Base-by-base conservation (phyloP, 257 asterid species). In the Ilex aquifolium region DNA sequence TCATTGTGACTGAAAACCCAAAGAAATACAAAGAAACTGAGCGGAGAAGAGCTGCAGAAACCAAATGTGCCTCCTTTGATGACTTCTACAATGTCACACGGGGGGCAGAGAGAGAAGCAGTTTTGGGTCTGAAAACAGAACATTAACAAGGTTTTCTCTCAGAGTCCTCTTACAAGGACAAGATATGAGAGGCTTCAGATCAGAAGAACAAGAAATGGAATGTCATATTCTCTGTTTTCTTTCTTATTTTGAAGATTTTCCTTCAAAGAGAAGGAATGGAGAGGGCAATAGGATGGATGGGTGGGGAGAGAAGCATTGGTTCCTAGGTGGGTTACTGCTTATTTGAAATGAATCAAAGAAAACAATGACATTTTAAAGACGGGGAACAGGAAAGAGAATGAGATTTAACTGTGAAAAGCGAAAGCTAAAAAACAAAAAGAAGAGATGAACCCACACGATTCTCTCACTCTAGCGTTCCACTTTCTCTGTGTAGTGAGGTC, bases 391-490 rank as follows among this genome's bases (percentile, higher is more conserved):
- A 16, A 31, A 16, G 50, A 44, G 9, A 67, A 50, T 44, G 50
- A 8, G 50, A 7, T 44, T 44, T 44, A 7, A 44, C 50, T 44
- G 50, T 44, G 50, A 13, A 44, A 44, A 44, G 13, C 9, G 50
- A 13, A 13, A 44, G 50, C 50, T 44, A 11, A 65, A 57, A 57
- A 65, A 12, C 14, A 27, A 21, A 53, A 67, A 31, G 32, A 59
- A 57, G 63, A 29, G 21, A 21, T 13, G 14, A 66, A 62, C 48
- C 56, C 56, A 36, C 74, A 69, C 74, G 69, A 63, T 56, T 69
- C 64, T 69, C 60, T 57, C 44, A 21, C 1, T 21, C 27, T 21
- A 21, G 27, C 1, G 61, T 44, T 63, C 57, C 50, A 30, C 57
- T 69, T 56, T 55, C 36, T 21, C 17, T 55, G 27, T 21, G 27